Conservation (phyloP, 768 basidiomycete genomes). For the Leucosporidium scottii region DNA sequence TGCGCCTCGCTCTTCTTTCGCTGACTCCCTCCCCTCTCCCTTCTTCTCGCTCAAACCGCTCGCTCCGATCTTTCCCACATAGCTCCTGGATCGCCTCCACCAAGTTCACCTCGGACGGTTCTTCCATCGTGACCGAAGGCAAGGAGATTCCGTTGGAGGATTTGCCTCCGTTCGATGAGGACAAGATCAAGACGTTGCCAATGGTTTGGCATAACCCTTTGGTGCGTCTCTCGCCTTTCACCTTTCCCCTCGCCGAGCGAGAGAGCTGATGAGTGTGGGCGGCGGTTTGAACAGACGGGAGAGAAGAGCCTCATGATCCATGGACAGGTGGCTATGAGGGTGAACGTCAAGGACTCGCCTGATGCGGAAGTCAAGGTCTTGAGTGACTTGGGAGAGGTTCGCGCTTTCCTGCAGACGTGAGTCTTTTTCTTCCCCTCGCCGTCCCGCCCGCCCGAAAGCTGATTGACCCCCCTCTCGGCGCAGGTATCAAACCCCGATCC, state of each 20-base stretch:
- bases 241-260: background rate
- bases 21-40: background rate
- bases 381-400: slow-evolving; percentile 1
- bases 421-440: background rate
- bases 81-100: slow-evolving; percentile 11
- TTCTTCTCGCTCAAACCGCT: background rate
- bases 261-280: background rate
- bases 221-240: background rate
- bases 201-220: slow-evolving; percentile 84
- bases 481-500: slow-evolving; percentile 3
- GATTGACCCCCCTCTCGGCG: background rate
- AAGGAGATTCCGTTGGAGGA: slow-evolving; percentile 60
- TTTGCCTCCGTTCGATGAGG: slow-evolving; percentile 73
- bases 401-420: slow-evolving; percentile 7
- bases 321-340: slow-evolving; percentile 1
- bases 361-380: background rate
- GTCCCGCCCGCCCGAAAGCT: background rate
- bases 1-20: background rate
- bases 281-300: background rate
- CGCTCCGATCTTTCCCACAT: too few species aligned
- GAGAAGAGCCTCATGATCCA: slow-evolving; percentile 9
- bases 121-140: slow-evolving; percentile 1
- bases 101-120: slow-evolving; percentile 6
- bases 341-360: background rate
- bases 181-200: slow-evolving; percentile 64